phyloP scores from a whole-genome alignment of 2,329 filamentous ascomycete species.

The Colletotrichum eleusines region DNA sequence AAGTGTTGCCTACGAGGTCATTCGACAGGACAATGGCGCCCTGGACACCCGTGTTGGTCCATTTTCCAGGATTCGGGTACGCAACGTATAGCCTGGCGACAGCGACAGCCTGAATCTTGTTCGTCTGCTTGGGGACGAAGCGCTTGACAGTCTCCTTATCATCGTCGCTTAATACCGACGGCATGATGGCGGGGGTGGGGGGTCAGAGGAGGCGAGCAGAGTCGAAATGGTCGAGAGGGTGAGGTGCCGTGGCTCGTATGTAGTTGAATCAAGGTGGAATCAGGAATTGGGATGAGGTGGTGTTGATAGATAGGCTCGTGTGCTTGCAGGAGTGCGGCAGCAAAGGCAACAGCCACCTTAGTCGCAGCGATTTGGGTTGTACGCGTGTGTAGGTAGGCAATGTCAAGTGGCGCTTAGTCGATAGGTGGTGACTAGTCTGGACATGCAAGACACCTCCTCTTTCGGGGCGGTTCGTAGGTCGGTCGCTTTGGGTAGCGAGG shows the following conservation, averaged over 20 bases:
- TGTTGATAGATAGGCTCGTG: constrained; percentile 34
- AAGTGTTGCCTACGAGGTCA: constrained; percentile 93
- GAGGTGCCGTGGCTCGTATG: constrained; percentile 36
- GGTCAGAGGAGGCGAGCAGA: constrained; percentile 18
- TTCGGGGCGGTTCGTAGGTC: constrained; percentile 38
- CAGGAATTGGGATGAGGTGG: constrained; percentile 37
- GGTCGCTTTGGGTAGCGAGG: constrained; percentile 36
- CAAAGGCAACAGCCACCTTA: constrained; percentile 28
- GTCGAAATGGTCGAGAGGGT: constrained; percentile 15
- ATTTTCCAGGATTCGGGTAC: constrained; percentile 86
- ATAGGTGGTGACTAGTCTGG: constrained; percentile 25
- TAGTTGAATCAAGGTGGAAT: constrained; percentile 37
- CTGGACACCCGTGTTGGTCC: constrained; percentile 94
- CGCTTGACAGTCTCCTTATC: constrained; percentile 98
- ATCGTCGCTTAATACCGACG: constrained; percentile 83
- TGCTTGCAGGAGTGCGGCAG: constrained; percentile 37
- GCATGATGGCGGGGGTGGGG: constrained; percentile 57
- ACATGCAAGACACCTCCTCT: constrained; percentile 35
- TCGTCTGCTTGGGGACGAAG: constrained; percentile 90
- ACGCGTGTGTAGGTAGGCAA: constrained; percentile 37
- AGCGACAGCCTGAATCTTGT: constrained; percentile 97
- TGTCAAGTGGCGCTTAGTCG: constrained; percentile 39
- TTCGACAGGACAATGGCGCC: constrained; percentile 93
- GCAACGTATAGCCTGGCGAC: constrained; percentile 95
- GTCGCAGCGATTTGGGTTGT: constrained; percentile 34